Base-by-base conservation (phyloP, 2,329 filamentous ascomycete species). In the Exserohilum rostratum region DNA sequence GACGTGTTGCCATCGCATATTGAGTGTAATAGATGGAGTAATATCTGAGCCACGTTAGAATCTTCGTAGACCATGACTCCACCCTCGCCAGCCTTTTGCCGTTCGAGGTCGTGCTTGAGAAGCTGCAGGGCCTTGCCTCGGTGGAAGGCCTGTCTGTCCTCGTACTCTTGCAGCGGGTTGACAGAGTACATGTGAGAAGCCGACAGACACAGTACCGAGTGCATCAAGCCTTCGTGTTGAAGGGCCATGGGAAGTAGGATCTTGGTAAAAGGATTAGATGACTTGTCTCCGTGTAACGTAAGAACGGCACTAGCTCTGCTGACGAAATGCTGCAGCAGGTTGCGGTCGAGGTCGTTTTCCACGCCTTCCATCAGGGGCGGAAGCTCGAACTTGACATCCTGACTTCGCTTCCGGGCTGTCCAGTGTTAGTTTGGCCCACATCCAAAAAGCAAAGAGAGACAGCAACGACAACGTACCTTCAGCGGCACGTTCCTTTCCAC, bases 281-380 rank as follows among this genome's bases (percentile, higher is more conserved):
- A 87, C 57, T 88, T 83, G 70, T 93, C 90, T 45, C 88, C 88
- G 68, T 93, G 90, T 15, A 96, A 84, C 0, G 90, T 96, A 46
- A 96, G 81, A 2, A 95, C 88, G 35, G 87, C 85, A 76, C 90
- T 93, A 52, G 96, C 83, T 48, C 90, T 84, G 61, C 85, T 87
- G 47, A 90, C 87, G 72, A 96, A 96, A 71, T 96, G 90, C 59
- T 90, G 87, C 73, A 93, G 87, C 67, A 96, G 91, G 20, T 90
- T 83, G 59, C 87, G 87, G 71, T 96, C 92, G 60, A 93, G 85
- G 5, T 85, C 81, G 7, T 87, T 92, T 72, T 96, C 91, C 18
- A 96, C 85, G 9, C 90, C 91, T 65, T 89, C 85, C 70, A 96
- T 91, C 39, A 96, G 83, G 29, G 80, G 71, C 13, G 83, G 83